Evolutionary conservation across 1,284 basidiomycete species (phyloP).

Genomic region (Austropuccinia psidii): DNA sequence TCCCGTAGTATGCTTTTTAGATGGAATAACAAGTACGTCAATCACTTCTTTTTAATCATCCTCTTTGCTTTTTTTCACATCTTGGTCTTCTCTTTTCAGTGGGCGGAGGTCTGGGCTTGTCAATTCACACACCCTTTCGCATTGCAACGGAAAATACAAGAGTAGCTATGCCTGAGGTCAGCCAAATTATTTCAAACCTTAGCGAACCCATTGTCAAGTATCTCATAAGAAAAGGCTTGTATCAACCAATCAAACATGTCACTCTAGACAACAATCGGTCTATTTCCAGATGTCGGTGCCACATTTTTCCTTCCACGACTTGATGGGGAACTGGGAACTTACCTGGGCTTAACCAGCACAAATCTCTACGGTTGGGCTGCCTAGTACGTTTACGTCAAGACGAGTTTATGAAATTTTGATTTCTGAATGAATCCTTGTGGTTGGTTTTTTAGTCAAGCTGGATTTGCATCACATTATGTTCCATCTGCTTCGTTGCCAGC

Average conservation of each 20-base stretch:
- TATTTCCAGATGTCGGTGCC: slow-evolving; percentile 83
- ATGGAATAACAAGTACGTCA: slow-evolving; percentile 77
- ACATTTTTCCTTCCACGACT: slow-evolving; percentile 80
- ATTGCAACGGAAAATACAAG: slow-evolving; percentile 86
- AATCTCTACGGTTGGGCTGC: slow-evolving; percentile 66
- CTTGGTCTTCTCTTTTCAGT: slow-evolving; percentile 53
- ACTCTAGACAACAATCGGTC: slow-evolving; percentile 43
- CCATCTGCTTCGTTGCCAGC: slow-evolving; percentile 64
- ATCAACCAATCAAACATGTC: too few relatives aligned
- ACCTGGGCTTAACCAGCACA: slow-evolving; percentile 81
- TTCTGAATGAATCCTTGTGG: background rate
- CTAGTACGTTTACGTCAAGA: slow-evolving; percentile 57
- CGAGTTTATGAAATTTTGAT: background rate
- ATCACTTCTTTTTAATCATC: slow-evolving; percentile 35
- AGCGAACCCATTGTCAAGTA: background rate
- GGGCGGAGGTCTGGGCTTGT: slow-evolving; percentile 91
- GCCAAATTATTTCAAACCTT: too few relatives aligned
- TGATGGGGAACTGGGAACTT: slow-evolving; percentile 86
- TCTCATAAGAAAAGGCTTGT: too few relatives aligned
- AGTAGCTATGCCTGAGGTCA: slow-evolving; percentile 86
- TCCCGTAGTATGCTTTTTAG: slow-evolving; percentile 81
- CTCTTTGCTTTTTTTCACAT: slow-evolving; percentile 18
- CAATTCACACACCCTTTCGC: slow-evolving; percentile 78
- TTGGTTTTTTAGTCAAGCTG: slow-evolving; percentile 60
- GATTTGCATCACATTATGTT: slow-evolving; percentile 83